A percentile compares a stretch with the other conserved stretches of the same genome.
phyloP scores from a whole-genome alignment of 2,329 filamentous ascomycete genomes.

The Cordyceps farinosa region DNA sequence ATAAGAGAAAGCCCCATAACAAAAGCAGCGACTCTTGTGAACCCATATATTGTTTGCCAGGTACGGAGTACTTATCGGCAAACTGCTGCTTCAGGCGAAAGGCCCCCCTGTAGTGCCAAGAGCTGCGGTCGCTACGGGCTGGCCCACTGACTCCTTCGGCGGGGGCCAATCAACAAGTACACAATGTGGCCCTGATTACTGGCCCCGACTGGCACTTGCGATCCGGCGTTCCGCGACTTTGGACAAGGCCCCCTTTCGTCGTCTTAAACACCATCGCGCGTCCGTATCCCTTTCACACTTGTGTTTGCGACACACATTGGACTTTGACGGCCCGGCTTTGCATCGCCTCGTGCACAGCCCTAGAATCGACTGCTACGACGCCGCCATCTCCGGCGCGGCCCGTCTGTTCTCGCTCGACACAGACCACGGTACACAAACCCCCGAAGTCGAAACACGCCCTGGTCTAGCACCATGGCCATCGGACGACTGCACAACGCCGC shows the following conservation, averaged over 20 bases:
- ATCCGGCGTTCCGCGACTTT: conserved; percentile 9
- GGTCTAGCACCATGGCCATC: background rate
- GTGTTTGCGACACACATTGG: background rate
- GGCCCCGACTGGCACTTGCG: background rate
- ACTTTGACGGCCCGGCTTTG: background rate
- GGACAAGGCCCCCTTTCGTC: background rate
- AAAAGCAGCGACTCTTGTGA: too few relatives aligned
- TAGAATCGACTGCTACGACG: background rate
- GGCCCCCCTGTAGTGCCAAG: background rate
- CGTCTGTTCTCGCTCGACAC: background rate
- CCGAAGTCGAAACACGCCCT: background rate
- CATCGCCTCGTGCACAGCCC: background rate
- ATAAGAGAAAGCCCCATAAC: too few relatives aligned
- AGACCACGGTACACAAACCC: background rate
- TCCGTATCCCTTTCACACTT: background rate
- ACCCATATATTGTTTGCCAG: too few relatives aligned
- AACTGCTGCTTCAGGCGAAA: too few relatives aligned
- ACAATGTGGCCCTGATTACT: conserved; percentile 9
- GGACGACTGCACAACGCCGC: background rate
- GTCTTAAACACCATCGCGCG: background rate
- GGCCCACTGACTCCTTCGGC: background rate
- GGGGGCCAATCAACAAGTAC: conserved; percentile 9
- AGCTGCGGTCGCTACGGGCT: background rate
- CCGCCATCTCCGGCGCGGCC: background rate
- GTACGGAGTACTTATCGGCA: too few relatives aligned